These are phyloP conservation scores for Plasmodium ovale DNA, from an alignment of 169 alveolate genomes.

Conservation along the genomic window DNA sequence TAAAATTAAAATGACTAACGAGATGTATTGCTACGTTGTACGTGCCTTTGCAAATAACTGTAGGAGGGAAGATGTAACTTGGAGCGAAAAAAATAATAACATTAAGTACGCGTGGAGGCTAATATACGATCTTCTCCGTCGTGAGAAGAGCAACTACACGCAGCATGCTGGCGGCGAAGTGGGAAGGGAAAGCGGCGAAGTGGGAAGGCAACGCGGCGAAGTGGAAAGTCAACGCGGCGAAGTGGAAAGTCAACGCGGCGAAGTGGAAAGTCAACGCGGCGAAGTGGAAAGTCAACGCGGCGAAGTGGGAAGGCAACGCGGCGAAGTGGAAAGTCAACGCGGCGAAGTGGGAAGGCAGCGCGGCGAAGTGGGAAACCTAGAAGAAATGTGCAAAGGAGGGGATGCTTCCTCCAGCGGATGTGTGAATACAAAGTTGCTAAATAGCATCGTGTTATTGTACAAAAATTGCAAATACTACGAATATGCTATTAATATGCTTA, in stretches of 20 bases:
- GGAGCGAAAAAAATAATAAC: constrained; percentile 72
- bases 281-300: not conserved
- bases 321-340: not conserved
- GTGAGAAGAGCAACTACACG: not conserved
- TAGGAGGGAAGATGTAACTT: constrained; percentile 25
- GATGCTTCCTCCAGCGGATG: not conserved
- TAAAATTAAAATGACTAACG: constrained; percentile 72
- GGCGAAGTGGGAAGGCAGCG: constrained; percentile 79
- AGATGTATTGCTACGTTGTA: constrained; percentile 72
- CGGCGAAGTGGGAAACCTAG: not conserved
- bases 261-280: too few relatives aligned
- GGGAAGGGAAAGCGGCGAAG: too few relatives aligned
- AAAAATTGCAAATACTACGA: constrained; percentile 85
- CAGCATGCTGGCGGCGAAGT: too few relatives aligned
- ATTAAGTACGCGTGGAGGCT: constrained; percentile 85
- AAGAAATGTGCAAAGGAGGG: not conserved
- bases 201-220: too few relatives aligned
- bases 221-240: too few relatives aligned
- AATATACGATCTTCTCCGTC: constrained; percentile 76
- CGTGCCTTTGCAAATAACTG: constrained; percentile 80
- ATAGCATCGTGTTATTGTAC: constrained; percentile 86
- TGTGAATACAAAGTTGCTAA: constrained; percentile 70
- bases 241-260: too few relatives aligned
- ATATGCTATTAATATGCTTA: constrained; percentile 87
- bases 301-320: not conserved